Base-by-base conservation (phyloP, 331 rosid genomes). In the Pyracantha coccinea region DNA sequence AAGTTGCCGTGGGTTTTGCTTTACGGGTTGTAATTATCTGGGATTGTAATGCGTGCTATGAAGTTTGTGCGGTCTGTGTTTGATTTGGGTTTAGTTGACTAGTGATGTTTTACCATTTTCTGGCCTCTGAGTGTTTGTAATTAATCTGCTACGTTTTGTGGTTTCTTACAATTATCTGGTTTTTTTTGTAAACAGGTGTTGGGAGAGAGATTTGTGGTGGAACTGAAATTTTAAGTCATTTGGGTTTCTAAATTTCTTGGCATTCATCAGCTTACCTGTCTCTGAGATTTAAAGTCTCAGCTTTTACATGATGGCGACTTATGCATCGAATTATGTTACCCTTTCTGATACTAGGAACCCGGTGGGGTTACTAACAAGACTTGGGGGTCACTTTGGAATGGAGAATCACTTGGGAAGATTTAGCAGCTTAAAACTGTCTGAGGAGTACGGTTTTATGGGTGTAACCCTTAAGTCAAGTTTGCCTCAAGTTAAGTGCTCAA, bases 261-360 rank as follows among this genome's bases (percentile, higher is more conserved):
- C 41, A 20, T 79, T 72, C 58, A 20, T 68, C 69, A 28, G 61
- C 47, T 71, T 78, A 50, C 64, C 3, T 47, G 32, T 61, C 31
- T 71, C 61, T 28, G 67, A 76, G 69, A 66, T 78, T 69, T 61
- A 28, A 41, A 81, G 77, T 55, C 64, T 79, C 41, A 41, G 82
- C 69, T 66, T 54, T 72, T 71, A 25, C 71, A 68, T 25, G 82
- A 94, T 94, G 99, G 86, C 91, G 31, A 82, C 92, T 27, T 88
- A 78, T 78, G 27, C 85, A 50, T 76, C 92, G 8, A 78, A 85
- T 28, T 78, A 80, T 75, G 82, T 81, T 83, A 81, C 87, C 44
- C 87, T 88, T 79, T 77, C 88, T 2, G 93, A 84, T 73, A 73
- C 85, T 59, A 77, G 89, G 69, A 94, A 86, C 78, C 90, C 90